These are phyloP conservation scores for Aspergillus incahuasiensis DNA, from an alignment of 495 filamentous ascomycete species.

Conservation along the genomic window DNA sequence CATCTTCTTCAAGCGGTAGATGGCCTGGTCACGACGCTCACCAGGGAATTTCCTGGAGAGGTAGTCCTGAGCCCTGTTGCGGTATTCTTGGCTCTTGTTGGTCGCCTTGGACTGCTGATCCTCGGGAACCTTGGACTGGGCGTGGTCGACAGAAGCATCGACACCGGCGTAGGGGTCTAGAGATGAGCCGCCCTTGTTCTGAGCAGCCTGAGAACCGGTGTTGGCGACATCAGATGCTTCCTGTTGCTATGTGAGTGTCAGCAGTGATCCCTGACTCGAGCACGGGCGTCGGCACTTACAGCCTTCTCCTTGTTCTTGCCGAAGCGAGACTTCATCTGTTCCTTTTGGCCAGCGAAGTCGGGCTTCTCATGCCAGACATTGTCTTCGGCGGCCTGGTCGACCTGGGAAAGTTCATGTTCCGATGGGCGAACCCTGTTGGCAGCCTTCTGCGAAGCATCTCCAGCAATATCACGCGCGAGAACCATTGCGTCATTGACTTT, in stretches of 20 bases:
- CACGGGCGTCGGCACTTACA: constrained; percentile 23
- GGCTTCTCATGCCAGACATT: constrained; percentile 93
- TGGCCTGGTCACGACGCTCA: constrained; percentile 88
- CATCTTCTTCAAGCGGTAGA: constrained; percentile 98
- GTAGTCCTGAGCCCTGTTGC: constrained; percentile 62
- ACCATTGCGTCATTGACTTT: constrained; percentile 81
- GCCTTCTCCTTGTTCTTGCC: constrained; percentile 65
- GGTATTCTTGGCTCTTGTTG: constrained; percentile 25
- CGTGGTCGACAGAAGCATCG: constrained; percentile 41
- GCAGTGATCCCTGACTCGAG: background rate
- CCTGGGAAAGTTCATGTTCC: constrained; percentile 68
- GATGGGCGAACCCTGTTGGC: constrained; percentile 72
- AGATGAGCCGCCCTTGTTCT: constrained; percentile 34
- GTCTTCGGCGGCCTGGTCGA: constrained; percentile 80
- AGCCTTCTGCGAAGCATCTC: constrained; percentile 82
- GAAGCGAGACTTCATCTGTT: constrained; percentile 62
- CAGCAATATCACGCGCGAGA: constrained; percentile 81
- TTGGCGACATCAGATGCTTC: constrained; percentile 50
- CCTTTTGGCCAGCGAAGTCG: constrained; percentile 56
- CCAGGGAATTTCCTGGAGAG: constrained; percentile 78
- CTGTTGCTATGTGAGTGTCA: constrained; percentile 7
- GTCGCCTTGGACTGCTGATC: constrained; percentile 36
- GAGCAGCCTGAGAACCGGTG: constrained; percentile 50
- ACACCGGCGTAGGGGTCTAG: constrained; percentile 52
- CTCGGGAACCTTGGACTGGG: constrained; percentile 48